phyloP scores from a whole-genome alignment of 495 filamentous ascomycete genomes.

The Achaetomiella virescens region DNA sequence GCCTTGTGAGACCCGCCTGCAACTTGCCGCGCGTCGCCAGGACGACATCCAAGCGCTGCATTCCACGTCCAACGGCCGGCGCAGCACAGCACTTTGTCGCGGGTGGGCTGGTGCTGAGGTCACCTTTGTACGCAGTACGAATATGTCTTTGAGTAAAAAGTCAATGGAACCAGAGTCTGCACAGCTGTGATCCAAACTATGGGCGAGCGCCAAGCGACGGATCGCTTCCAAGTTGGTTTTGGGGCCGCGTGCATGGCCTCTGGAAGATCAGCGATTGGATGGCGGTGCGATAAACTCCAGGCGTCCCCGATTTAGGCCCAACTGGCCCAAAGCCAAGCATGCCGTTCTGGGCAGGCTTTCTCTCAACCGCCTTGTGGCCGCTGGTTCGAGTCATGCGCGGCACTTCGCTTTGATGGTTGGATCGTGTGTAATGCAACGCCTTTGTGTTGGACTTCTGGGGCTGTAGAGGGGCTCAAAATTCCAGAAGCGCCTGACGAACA shows the following conservation, averaged over 20 bases:
- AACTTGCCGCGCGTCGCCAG: neutral
- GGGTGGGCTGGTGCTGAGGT: too few species aligned
- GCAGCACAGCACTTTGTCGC: neutral
- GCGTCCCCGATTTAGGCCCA: too few species aligned
- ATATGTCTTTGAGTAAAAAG: too few species aligned
- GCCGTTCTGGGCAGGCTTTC: neutral
- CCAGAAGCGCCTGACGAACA: too few species aligned
- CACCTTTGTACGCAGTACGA: too few species aligned
- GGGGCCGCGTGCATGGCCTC: too few species aligned
- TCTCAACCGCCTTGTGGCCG: slow-evolving; percentile 2
- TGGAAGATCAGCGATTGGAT: too few species aligned
- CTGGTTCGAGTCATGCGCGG: slow-evolving; percentile 3
- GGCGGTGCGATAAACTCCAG: too few species aligned
- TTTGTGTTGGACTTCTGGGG: neutral
- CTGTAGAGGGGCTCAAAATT: too few species aligned
- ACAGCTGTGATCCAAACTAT: neutral
- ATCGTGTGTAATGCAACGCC: neutral
- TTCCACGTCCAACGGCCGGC: neutral
- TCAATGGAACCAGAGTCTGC: too few species aligned
- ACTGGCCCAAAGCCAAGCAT: neutral
- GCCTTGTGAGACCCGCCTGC: neutral
- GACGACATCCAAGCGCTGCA: neutral
- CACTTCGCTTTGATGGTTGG: neutral
- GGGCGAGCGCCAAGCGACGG: too few species aligned
- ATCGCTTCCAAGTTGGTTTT: too few species aligned